Evolutionary conservation across 331 rosid genomes (phyloP).

Genomic region (Quercus tomentella): DNA sequence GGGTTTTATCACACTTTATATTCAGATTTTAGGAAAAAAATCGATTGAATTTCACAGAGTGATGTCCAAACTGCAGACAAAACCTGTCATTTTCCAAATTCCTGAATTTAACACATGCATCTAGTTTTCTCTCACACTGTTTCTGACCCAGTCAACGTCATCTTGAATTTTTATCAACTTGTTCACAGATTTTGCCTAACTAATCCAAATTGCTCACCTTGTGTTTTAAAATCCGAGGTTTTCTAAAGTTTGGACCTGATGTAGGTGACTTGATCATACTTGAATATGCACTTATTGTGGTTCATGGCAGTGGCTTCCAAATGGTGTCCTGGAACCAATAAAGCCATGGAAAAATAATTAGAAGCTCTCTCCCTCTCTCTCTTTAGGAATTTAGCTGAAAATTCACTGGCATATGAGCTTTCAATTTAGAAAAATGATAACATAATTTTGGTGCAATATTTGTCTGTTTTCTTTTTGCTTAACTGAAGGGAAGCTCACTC

Average conservation of each 20-base stretch:
- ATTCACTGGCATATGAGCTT: slow-evolving; percentile 4
- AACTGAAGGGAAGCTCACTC: slow-evolving; percentile 19
- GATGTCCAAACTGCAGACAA: neutral
- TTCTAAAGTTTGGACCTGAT: neutral
- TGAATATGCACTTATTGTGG: neutral
- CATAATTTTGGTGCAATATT: slow-evolving; percentile 14
- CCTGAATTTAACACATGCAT: neutral
- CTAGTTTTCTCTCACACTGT: neutral
- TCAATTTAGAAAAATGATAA: neutral
- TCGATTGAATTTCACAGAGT: neutral
- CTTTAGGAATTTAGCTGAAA: neutral
- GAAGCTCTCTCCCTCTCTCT: neutral
- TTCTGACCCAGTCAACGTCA: neutral
- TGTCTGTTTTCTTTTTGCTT: slow-evolving; percentile 6
- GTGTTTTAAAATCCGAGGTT: neutral
- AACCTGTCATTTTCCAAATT: neutral
- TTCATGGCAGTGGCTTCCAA: neutral
- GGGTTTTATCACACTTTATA: neutral
- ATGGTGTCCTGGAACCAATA: neutral
- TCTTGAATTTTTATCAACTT: neutral
- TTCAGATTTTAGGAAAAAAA: neutral
- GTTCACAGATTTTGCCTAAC: neutral
- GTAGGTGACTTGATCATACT: neutral
- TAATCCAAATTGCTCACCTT: neutral
- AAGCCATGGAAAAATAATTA: neutral